Percentiles rank a stretch among this genome's conserved stretches.
phyloP scores from a whole-genome alignment of 2,329 filamentous ascomycete genomes.

The Hyphodiscus sp. region DNA sequence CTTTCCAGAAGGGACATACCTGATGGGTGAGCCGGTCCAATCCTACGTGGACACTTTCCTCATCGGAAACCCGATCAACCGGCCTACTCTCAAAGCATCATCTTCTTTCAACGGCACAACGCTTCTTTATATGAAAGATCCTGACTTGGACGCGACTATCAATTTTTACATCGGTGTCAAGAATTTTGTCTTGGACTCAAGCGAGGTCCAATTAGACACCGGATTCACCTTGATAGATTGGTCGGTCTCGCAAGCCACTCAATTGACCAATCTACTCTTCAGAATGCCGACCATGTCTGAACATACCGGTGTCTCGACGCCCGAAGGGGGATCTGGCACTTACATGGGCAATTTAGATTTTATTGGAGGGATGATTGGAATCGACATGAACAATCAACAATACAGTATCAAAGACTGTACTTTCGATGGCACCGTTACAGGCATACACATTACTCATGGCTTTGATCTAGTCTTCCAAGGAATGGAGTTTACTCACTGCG shows the following conservation, averaged over 20 bases:
- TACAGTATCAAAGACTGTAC: conserved; percentile 40
- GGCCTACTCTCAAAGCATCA: background rate
- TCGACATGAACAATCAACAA: conserved; percentile 57
- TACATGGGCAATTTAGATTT: conserved; percentile 49
- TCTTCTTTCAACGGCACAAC: background rate
- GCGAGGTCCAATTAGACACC: conserved; percentile 14
- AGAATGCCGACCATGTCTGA: conserved; percentile 28
- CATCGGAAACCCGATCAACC: background rate
- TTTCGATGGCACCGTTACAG: conserved; percentile 21
- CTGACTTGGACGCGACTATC: conserved; percentile 22
- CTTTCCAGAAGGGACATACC: background rate
- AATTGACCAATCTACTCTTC: conserved; percentile 29
- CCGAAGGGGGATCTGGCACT: background rate
- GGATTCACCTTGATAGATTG: conserved; percentile 29
- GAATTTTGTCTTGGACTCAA: conserved; percentile 31
- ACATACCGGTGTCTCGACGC: conserved; percentile 24
- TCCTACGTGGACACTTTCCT: background rate
- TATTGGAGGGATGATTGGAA: conserved; percentile 52
- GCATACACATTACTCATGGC: background rate
- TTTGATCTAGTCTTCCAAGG: conserved; percentile 1
- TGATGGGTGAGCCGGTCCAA: background rate
- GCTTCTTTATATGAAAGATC: conserved; percentile 14
- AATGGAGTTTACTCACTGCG: conserved; percentile 1
- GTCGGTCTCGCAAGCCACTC: conserved; percentile 30
- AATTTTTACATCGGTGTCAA: conserved; percentile 30